Evolutionary conservation across 2,329 filamentous ascomycete species (phyloP), one percentile per base, ranked within the genome.

Genomic region (Beauveria sp.): DNA sequence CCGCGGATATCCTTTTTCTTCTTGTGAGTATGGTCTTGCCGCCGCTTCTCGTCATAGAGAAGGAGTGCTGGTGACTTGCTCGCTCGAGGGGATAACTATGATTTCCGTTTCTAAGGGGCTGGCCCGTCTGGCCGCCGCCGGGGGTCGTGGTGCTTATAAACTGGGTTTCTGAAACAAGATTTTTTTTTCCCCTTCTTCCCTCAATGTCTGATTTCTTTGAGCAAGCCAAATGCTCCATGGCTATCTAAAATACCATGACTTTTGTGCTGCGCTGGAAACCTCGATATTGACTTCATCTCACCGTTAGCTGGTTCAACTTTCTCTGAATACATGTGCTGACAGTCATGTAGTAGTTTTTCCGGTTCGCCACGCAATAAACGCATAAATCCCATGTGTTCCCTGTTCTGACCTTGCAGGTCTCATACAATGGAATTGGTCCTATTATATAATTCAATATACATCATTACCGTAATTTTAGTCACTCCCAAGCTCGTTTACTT

Each of bases 81-180:
- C 14, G 34, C 34, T 38, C 34, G 34, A 38, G 14, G 34, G 18
- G 34, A 43, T 26, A 10, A 38, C 22, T 57, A 45, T 40, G 50
- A 49, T 42, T n/a, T 56, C 28, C 60, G 60, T 61, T 61, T 28
- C 7, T 62, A 62, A 61, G 62, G 68, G 62, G 64, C 62, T 62
- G 68, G 63, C 66, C 66, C 70, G 70, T 64, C 67, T 69, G 67
- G 66, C 66, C 66, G 56, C 52, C 62, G 73, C 70, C 69, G 73
- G 68, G 70, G 70, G 75, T 66, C 67, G 76, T 78, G 67, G 73
- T 78, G 75, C 75, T 78, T 78, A 74, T 75, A 78, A 71, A 67
- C 65, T 70, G 74, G 75, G 75, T 77, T 77, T 77, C 75, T 78
- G 75, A 78, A 65, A 66, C 7, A 70, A 74, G 69, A 70, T 70